phyloP scores from a whole-genome alignment of 2,329 filamentous ascomycete species.

The Colletotrichum tropicicola region DNA sequence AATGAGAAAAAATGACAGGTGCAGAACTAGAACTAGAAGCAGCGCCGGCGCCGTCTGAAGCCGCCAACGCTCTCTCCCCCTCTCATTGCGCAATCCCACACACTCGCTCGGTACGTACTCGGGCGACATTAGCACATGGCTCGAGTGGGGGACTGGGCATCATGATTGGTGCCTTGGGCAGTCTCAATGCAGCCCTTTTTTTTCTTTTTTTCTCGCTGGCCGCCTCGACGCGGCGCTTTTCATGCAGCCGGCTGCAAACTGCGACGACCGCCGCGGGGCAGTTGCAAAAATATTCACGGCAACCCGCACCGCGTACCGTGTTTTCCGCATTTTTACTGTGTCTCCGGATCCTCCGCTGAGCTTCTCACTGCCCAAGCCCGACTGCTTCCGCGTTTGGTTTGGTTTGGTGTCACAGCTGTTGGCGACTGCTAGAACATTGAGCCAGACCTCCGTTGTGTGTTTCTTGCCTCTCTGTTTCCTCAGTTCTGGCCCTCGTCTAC shows the following conservation, averaged over 20 bases:
- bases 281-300: conserved; percentile 12
- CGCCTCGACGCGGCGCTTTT: neutral
- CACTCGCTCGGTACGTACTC: conserved; percentile 5
- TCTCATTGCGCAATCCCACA: conserved; percentile 28
- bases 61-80: conserved; percentile 16
- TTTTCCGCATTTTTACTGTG: neutral
- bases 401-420: neutral
- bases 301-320: neutral
- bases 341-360: neutral
- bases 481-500: neutral
- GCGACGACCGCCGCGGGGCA: conserved; percentile 15
- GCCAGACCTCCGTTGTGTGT: too few species aligned
- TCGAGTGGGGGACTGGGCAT: conserved; percentile 10
- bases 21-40: neutral
- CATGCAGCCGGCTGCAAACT: conserved; percentile 13
- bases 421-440: neutral
- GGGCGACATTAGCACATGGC: conserved; percentile 16
- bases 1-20: conserved; percentile 8
- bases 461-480: too few species aligned
- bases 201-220: neutral
- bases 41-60: neutral
- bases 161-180: conserved; percentile 22
- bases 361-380: neutral
- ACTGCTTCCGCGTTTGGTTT: neutral
- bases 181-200: conserved; percentile 12